Evolutionary conservation across 208 protist species (phyloP).

Genomic region (Leishmania turanica): DNA sequence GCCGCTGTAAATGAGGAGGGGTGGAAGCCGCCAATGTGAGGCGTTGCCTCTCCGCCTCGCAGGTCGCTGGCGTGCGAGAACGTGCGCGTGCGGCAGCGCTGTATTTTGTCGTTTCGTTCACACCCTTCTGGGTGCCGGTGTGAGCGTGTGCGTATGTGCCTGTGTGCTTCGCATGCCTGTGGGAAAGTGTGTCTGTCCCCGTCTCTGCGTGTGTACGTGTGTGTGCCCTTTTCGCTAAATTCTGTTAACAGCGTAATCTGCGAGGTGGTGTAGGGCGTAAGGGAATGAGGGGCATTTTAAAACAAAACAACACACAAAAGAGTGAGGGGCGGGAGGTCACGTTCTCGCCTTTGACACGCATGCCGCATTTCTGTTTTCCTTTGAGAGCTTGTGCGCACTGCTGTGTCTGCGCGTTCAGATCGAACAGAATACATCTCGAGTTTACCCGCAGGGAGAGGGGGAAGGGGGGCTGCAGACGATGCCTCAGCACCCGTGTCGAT

Average conservation of each 20-base stretch:
- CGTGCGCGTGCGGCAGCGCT: neutral
- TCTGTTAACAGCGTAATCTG: neutral
- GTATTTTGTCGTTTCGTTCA: neutral
- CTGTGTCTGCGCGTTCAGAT: neutral
- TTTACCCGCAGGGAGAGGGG: neutral
- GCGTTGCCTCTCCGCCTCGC: neutral
- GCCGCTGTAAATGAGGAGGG: conserved; percentile 48
- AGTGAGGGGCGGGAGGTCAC: neutral
- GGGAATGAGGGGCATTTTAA: neutral
- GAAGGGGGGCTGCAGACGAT: neutral
- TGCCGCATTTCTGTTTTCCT: neutral
- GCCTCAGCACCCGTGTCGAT: neutral
- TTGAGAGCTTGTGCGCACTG: neutral
- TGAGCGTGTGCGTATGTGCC: neutral
- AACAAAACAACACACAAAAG: neutral
- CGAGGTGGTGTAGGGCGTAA: too few species aligned
- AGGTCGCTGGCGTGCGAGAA: neutral
- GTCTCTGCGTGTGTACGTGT: neutral
- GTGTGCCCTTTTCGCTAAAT: neutral
- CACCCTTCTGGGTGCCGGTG: neutral
- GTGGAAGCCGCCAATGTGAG: neutral
- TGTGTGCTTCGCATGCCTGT: neutral
- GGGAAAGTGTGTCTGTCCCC: neutral
- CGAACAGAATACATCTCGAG: neutral
- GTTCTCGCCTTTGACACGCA: neutral